phyloP scores from a whole-genome alignment of 1,284 basidiomycete genomes.

The Moniliophthora roreri region DNA sequence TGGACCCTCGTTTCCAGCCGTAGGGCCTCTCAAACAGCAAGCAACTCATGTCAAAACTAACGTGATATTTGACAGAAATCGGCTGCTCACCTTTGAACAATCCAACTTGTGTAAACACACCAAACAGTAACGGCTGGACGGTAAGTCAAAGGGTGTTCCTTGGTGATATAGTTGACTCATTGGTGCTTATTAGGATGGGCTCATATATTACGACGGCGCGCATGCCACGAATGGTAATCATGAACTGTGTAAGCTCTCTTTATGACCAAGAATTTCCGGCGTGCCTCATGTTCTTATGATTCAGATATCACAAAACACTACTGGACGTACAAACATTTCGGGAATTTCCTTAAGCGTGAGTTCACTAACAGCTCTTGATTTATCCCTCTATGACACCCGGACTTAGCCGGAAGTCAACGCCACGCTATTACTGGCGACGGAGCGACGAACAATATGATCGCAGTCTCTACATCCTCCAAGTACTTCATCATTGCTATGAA shows the following conservation, averaged over 20 bases:
- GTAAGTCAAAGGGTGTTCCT: conserved; percentile 20
- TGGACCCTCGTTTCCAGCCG: conserved; percentile 39
- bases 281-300: no score
- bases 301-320: conserved; percentile 39
- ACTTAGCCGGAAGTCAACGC: conserved; percentile 34
- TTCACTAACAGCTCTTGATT: not conserved
- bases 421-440: conserved; percentile 31
- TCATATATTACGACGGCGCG: conserved; percentile 36
- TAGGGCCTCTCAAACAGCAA: conserved; percentile 10
- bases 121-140: conserved; percentile 37
- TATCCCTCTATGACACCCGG: not conserved
- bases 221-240: conserved; percentile 36
- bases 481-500: conserved; percentile 37
- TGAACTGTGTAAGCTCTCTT: conserved; percentile 31
- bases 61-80: conserved; percentile 21
- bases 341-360: conserved; percentile 39
- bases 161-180: not conserved
- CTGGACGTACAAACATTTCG: conserved; percentile 40
- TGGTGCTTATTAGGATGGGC: conserved; percentile 28
- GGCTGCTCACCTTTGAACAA: conserved; percentile 32
- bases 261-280: no score
- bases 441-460: conserved; percentile 31
- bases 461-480: conserved; percentile 27
- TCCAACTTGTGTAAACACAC: conserved; percentile 27
- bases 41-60: not conserved